Evolutionary conservation across 192 early-diverging fungal species (phyloP).

Genomic region (Podila minutissima): DNA sequence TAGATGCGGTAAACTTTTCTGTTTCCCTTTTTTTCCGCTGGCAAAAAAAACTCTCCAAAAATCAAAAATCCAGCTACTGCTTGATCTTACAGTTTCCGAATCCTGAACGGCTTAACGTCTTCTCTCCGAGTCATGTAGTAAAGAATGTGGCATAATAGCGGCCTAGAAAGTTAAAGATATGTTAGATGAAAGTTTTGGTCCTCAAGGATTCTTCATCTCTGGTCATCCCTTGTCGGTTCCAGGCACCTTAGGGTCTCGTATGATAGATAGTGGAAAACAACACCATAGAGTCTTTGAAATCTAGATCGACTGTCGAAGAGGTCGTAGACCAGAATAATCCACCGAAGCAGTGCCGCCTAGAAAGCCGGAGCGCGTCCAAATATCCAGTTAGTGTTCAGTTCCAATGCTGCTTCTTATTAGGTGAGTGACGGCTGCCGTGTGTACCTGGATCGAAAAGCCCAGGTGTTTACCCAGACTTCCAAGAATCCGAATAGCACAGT

Average conservation of each 20-base stretch:
- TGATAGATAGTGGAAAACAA: conserved; percentile 60
- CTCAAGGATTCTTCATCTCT: no score
- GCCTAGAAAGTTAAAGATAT: conserved; percentile 23
- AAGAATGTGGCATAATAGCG: conserved; percentile 57
- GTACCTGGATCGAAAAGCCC: conserved; percentile 38
- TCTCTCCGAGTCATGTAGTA: conserved; percentile 59
- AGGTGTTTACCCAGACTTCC: conserved; percentile 36
- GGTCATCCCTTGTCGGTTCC: not conserved
- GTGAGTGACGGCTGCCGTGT: not conserved
- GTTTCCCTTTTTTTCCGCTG: no score
- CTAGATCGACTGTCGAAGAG: conserved; percentile 55
- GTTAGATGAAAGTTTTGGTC: no score
- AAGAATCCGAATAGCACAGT: conserved; percentile 36
- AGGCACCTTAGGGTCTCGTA: conserved; percentile 56
- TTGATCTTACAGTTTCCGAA: conserved; percentile 55
- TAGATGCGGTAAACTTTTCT: no score
- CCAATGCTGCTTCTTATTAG: not conserved
- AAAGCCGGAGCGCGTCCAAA: not conserved
- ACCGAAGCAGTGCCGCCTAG: conserved; percentile 55
- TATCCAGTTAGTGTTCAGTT: not conserved
- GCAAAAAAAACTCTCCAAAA: not conserved
- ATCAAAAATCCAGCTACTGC: not conserved
- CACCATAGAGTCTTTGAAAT: conserved; percentile 57
- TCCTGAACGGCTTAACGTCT: conserved; percentile 62
- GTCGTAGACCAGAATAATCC: conserved; percentile 60